Evolutionary conservation across 2,329 filamentous ascomycete species (phyloP).

Genomic region (Venturia carpophila): DNA sequence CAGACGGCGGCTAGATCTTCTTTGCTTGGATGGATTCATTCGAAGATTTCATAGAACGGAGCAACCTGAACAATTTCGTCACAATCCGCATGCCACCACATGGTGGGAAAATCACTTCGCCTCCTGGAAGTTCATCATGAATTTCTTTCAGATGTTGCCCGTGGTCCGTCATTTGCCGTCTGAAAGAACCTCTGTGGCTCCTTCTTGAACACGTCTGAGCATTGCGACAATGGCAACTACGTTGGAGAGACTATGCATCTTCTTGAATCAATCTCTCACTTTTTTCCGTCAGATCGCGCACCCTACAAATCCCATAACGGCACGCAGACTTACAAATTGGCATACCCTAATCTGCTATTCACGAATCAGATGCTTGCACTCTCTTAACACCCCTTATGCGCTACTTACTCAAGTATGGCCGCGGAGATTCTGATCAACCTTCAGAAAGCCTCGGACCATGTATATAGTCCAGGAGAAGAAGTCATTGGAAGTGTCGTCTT

Average conservation of each 20-base stretch:
- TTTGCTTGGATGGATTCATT: background rate
- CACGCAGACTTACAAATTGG: slow-evolving; percentile 10
- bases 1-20: background rate
- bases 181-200: background rate
- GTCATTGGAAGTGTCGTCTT: slow-evolving; percentile 13
- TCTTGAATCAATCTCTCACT: background rate
- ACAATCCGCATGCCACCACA: background rate
- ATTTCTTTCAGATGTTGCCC: background rate
- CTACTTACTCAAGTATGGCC: background rate
- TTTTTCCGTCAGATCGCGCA: background rate
- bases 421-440: slow-evolving; percentile 14
- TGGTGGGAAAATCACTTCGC: background rate
- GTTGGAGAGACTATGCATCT: background rate
- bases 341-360: slow-evolving; percentile 10
- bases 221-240: background rate
- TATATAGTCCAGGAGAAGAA: slow-evolving; percentile 14
- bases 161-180: no score
- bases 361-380: slow-evolving; percentile 1
- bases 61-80: background rate
- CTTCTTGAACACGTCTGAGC: background rate
- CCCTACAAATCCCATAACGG: background rate
- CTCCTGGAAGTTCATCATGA: background rate
- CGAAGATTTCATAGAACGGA: background rate
- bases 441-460: slow-evolving; percentile 2
- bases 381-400: background rate